These are phyloP conservation scores for Garcia nutans DNA, from an alignment of 345 rosid species.

Conservation along the genomic window DNA sequence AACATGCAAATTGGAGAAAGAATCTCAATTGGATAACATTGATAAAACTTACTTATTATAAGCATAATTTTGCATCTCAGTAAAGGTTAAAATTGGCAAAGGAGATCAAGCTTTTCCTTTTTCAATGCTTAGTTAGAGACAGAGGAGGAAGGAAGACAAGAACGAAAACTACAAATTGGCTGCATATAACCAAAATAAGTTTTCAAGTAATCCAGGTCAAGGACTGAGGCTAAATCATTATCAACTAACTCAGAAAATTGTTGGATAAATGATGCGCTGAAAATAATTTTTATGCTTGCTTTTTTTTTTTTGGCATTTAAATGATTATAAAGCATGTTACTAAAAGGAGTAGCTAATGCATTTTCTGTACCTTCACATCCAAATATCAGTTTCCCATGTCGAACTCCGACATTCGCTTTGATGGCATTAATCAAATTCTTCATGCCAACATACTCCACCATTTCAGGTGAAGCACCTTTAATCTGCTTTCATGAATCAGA, in stretches of 20 bases:
- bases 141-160: background rate
- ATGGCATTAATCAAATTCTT: slow-evolving; percentile 81
- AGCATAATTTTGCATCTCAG: background rate
- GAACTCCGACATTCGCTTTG: slow-evolving; percentile 64
- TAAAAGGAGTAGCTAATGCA: slow-evolving; percentile 5
- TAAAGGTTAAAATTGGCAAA: background rate
- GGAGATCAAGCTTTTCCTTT: too few relatives aligned
- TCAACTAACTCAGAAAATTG: background rate
- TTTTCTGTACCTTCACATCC: slow-evolving; percentile 62
- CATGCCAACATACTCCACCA: slow-evolving; percentile 87
- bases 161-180: background rate
- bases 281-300: background rate
- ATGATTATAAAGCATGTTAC: background rate
- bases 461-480: slow-evolving; percentile 94
- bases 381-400: slow-evolving; percentile 66
- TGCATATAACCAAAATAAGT: background rate
- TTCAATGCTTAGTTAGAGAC: background rate
- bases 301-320: background rate
- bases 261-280: background rate
- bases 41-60: background rate
- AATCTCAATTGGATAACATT: background rate
- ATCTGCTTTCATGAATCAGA: slow-evolving; percentile 49
- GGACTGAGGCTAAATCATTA: background rate
- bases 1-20: slow-evolving; percentile 15
- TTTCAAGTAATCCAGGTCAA: background rate